Conservation (phyloP, 2,329 filamentous ascomycete species). For the Periconia macrospinosa region DNA sequence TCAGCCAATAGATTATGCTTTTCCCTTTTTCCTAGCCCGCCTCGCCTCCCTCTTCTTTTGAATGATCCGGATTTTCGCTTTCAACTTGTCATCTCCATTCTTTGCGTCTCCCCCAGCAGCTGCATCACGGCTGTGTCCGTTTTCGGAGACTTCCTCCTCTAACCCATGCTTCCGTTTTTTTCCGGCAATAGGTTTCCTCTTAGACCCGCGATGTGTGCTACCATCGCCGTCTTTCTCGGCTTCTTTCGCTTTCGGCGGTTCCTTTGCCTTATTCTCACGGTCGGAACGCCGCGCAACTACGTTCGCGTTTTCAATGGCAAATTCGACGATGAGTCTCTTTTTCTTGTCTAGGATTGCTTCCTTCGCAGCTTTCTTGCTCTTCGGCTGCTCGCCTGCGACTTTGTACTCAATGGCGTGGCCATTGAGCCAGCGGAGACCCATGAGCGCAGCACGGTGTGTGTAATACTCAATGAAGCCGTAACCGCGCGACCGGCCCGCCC, state of each 20-base stretch:
- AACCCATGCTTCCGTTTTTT: constrained; percentile 46
- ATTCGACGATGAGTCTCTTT: constrained; percentile 90
- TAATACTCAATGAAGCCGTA: constrained; percentile 98
- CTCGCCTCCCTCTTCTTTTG: constrained; percentile 80
- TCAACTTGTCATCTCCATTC: constrained; percentile 55
- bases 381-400: constrained; percentile 50
- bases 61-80: constrained; percentile 75
- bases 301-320: constrained; percentile 96
- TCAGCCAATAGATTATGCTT: constrained; percentile 37
- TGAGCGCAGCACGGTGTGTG: constrained; percentile 89
- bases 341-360: constrained; percentile 70
- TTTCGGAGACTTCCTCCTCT: constrained; percentile 9
- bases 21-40: constrained; percentile 59
- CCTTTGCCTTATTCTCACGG: constrained; percentile 59
- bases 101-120: constrained; percentile 18
- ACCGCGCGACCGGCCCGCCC: constrained; percentile 81
- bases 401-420: constrained; percentile 65
- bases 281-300: constrained; percentile 80
- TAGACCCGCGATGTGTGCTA: constrained; percentile 10
- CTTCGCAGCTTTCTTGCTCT: constrained; percentile 39
- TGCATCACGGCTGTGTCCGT: constrained; percentile 19
- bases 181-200: constrained; percentile 15
- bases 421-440: constrained; percentile 93
- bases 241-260: constrained; percentile 41
- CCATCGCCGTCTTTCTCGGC: constrained; percentile 10